Evolutionary conservation across 768 basidiomycete genomes (phyloP).

Genomic region (Sporobolomyces pararoseus): DNA sequence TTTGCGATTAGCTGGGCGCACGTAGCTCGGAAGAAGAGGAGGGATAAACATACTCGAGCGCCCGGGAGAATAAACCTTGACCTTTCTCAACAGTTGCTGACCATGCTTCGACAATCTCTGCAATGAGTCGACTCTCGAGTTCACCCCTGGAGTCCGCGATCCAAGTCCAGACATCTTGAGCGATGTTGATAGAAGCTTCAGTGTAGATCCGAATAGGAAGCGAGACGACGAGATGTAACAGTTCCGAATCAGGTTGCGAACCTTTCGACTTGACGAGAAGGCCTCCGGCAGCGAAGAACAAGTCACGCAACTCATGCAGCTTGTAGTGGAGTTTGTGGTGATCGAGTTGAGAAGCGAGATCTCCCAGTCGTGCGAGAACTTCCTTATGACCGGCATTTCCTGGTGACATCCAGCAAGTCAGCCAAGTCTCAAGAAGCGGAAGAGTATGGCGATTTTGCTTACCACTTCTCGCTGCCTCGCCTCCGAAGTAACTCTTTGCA

Average conservation of each 20-base stretch:
- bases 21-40: background rate
- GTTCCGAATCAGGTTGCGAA: conserved; percentile 70
- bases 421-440: background rate
- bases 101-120: conserved; percentile 85
- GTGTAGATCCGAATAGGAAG: conserved; percentile 87
- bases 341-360: conserved; percentile 61
- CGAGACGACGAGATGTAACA: conserved; percentile 79
- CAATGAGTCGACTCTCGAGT: conserved; percentile 76
- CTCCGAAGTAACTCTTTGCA: conserved; percentile 73
- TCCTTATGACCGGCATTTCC: conserved; percentile 49
- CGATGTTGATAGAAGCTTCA: conserved; percentile 75
- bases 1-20: background rate
- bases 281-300: conserved; percentile 82
- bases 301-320: conserved; percentile 73
- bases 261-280: conserved; percentile 61
- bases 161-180: conserved; percentile 96
- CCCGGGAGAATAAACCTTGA: conserved; percentile 76
- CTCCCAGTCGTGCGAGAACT: conserved; percentile 60
- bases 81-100: conserved; percentile 68
- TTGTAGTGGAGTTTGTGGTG: conserved; percentile 68
- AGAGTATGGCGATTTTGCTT: background rate
- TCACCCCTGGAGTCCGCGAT: conserved; percentile 78
- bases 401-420: background rate
- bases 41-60: conserved; percentile 64
- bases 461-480: conserved; percentile 30